Conservation (phyloP, 176 grass and related monocot species). For the Eremochloa ophiuroides region DNA sequence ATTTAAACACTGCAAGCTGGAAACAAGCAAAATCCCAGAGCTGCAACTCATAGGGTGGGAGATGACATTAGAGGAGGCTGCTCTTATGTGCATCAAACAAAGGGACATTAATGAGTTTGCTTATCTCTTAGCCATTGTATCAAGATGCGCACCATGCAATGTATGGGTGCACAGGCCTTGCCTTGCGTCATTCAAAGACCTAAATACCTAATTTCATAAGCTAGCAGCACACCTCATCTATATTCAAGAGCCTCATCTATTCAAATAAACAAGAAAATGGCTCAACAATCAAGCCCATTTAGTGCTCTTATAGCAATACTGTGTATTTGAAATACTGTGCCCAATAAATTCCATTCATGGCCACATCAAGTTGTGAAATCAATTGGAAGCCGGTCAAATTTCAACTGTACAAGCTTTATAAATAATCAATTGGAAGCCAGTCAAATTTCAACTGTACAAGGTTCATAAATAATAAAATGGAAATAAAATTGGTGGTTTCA, state of each 20-base stretch:
- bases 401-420: neutral
- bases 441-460: constrained; percentile 17
- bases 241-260: constrained; percentile 33
- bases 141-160: constrained; percentile 43
- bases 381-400: constrained; percentile 35
- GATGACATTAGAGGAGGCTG: constrained; percentile 21
- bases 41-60: constrained; percentile 38
- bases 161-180: constrained; percentile 32
- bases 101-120: constrained; percentile 58
- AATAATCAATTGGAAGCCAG: constrained; percentile 30
- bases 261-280: constrained; percentile 35
- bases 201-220: constrained; percentile 51
- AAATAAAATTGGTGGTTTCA: constrained; percentile 20
- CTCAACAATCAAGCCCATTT: constrained; percentile 56
- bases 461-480: constrained; percentile 16
- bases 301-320: constrained; percentile 30
- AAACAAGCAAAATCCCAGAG: constrained; percentile 39
- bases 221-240: constrained; percentile 25
- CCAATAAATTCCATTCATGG: constrained; percentile 74
- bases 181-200: constrained; percentile 48
- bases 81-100: constrained; percentile 65
- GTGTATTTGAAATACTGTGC: constrained; percentile 56
- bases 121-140: constrained; percentile 56
- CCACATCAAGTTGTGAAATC: constrained; percentile 63
- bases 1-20: constrained; percentile 58